Evolutionary conservation across 2,329 filamentous ascomycete genomes (phyloP).

Genomic region (Penicillium olsonii): DNA sequence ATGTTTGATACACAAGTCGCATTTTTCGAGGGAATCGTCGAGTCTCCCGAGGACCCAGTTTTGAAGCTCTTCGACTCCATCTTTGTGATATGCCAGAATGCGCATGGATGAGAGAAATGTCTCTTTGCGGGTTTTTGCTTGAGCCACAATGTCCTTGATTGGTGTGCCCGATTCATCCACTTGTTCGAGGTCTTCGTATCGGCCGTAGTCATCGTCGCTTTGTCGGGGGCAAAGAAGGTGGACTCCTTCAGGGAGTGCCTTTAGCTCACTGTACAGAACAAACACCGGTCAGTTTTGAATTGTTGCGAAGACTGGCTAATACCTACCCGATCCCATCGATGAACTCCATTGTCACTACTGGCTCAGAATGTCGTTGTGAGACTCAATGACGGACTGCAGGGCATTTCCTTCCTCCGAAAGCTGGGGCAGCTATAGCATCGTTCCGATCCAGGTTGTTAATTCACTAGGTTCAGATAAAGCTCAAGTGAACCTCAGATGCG

Average conservation of each 20-base stretch:
- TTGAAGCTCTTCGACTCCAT: constrained; percentile 61
- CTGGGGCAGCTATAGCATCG: constrained; percentile 1
- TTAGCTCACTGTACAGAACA: constrained; percentile 40
- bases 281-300: constrained; percentile 12
- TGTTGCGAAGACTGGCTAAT: neutral
- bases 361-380: constrained; percentile 10
- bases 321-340: constrained; percentile 46
- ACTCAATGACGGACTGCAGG: constrained; percentile 12
- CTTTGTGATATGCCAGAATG: constrained; percentile 66
- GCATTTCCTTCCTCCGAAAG: constrained; percentile 20
- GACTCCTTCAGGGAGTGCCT: constrained; percentile 46
- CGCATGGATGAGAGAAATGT: constrained; percentile 68
- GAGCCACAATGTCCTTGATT: constrained; percentile 50
- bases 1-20: constrained; percentile 70
- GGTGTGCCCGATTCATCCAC: constrained; percentile 47
- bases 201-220: constrained; percentile 62
- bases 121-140: constrained; percentile 59
- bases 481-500: neutral
- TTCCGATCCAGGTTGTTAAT: neutral
- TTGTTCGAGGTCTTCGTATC: constrained; percentile 61
- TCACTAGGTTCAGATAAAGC: neutral
- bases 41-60: constrained; percentile 61
- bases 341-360: constrained; percentile 39
- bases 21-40: constrained; percentile 61
- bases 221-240: constrained; percentile 71